Evolutionary conservation across 1,139 yeast genomes (phyloP), one percentile per base, ranked within the genome.

Genomic region (Magnusiomyces ingens): DNA sequence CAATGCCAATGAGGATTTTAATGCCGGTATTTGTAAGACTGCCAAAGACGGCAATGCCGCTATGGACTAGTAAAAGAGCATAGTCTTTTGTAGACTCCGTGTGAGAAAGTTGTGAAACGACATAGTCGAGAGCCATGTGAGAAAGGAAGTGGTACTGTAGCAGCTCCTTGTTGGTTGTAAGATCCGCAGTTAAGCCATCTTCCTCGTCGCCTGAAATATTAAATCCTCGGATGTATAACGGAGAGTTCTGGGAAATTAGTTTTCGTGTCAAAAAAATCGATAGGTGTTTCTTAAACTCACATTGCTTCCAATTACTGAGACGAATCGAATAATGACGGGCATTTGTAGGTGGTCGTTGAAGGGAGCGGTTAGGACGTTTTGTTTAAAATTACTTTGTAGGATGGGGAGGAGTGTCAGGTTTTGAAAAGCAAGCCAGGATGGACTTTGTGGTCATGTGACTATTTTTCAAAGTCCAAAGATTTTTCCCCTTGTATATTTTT

Each of bases 11-110:
- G 2, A 73, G 59, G 15, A 71, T 60, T 57, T 71, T 73, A 37
- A 70, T 67, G 26, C 67, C 66, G 11, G 77, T 73, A 55, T 72
- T 73, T 2, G 73, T 62, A 45, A 71, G 60, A 52, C 66, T 58
- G 1, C 76, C 76, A 53, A 73, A 73, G 2, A 73, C 73, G 0
- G 75, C 75, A 10, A 72, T 63, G 6, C 73, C 75, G 41, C 72
- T 74, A 52, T 72, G 75, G 1, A 72, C 73, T 26, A 71, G 59
- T 44, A 73, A 60, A 44, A 72, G 58, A 0, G 70, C 68, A 47
- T 63, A 67, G 51, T 69, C 72, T 19, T 62, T 57, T 5, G 67
- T 58, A 6, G 60, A 58, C 26, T 60, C 68, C 36, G 63, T 50
- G 26, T 59, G 59, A 36, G 58, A 59, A 43, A 58, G 60, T 49